These are phyloP conservation scores for Aureobasidium sp. DNA, from an alignment of 2,329 filamentous ascomycete species.

Conservation along the genomic window DNA sequence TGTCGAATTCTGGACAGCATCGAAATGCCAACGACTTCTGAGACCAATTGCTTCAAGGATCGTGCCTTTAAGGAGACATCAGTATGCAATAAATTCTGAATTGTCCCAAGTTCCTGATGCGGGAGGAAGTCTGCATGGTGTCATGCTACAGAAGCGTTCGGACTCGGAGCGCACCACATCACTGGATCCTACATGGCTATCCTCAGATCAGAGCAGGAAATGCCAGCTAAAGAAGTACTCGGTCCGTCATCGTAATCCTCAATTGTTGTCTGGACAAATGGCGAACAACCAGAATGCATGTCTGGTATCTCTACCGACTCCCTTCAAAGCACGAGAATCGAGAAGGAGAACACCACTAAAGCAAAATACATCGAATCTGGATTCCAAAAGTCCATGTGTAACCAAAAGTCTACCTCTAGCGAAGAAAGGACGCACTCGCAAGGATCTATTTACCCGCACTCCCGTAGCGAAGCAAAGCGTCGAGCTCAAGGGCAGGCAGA, in stretches of 20 bases:
- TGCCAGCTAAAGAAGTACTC: constrained; percentile 6
- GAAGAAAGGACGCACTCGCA: constrained; percentile 5
- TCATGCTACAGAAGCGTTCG: background rate
- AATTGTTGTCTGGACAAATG: background rate
- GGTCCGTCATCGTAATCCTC: background rate
- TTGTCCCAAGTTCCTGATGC: background rate
- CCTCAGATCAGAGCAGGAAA: background rate
- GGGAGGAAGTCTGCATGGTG: background rate
- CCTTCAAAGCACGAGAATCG: constrained; percentile 15
- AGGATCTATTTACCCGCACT: constrained; percentile 5
- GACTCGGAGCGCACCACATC: background rate
- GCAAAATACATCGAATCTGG: background rate
- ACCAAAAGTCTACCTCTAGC: background rate
- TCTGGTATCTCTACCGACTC: constrained; percentile 16
- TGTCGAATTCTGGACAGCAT: constrained; percentile 31
- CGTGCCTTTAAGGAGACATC: constrained; percentile 31
- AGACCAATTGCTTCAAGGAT: constrained; percentile 37
- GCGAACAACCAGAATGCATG: background rate
- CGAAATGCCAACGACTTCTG: constrained; percentile 38
- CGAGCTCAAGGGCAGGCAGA: constrained; percentile 16
- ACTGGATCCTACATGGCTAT: constrained; percentile 22
- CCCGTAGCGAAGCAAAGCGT: constrained; percentile 20
- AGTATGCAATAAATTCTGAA: constrained; percentile 5
- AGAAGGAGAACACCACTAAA: constrained; percentile 4
- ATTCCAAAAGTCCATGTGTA: background rate